phyloP scores from a whole-genome alignment of 768 basidiomycete species.

The Mrakia frigida region DNA sequence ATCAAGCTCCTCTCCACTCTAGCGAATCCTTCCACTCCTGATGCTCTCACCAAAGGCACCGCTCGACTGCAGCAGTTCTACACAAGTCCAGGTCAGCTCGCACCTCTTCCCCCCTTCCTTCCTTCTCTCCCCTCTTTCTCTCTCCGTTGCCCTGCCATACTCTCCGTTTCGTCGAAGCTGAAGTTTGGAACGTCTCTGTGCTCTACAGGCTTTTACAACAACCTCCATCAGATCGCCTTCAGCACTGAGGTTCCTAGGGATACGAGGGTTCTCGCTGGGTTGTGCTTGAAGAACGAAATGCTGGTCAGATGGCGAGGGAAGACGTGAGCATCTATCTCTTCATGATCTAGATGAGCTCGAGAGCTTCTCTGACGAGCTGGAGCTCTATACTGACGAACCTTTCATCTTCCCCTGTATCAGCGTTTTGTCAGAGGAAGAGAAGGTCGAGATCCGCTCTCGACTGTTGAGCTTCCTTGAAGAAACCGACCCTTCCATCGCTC shows the following conservation, averaged over 20 bases:
- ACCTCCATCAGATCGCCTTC: conserved; percentile 19
- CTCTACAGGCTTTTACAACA: background rate
- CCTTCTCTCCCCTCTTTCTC: background rate
- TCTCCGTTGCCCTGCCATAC: too few relatives aligned
- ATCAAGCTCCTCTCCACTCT: background rate
- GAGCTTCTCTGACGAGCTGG: background rate
- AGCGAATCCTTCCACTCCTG: background rate
- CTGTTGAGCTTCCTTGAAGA: conserved; percentile 14
- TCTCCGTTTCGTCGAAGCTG: background rate
- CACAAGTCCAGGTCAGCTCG: conserved; percentile 7
- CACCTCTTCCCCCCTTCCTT: too few relatives aligned
- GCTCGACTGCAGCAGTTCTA: conserved; percentile 1
- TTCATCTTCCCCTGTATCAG: background rate
- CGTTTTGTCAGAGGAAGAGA: conserved; percentile 20
- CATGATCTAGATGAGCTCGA: background rate
- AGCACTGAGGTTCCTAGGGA: conserved; percentile 14
- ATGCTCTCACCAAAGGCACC: background rate
- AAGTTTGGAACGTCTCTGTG: background rate
- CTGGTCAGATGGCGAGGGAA: conserved; percentile 16
- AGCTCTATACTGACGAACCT: background rate
- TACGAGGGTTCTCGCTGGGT: conserved; percentile 16
- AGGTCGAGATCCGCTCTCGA: background rate
- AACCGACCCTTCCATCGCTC: conserved; percentile 3
- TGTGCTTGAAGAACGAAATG: conserved; percentile 30
- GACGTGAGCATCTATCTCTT: background rate